These are phyloP conservation scores for Trichoderma koningiopsis DNA, from an alignment of 2,329 filamentous ascomycete genomes.

Conservation along the genomic window DNA sequence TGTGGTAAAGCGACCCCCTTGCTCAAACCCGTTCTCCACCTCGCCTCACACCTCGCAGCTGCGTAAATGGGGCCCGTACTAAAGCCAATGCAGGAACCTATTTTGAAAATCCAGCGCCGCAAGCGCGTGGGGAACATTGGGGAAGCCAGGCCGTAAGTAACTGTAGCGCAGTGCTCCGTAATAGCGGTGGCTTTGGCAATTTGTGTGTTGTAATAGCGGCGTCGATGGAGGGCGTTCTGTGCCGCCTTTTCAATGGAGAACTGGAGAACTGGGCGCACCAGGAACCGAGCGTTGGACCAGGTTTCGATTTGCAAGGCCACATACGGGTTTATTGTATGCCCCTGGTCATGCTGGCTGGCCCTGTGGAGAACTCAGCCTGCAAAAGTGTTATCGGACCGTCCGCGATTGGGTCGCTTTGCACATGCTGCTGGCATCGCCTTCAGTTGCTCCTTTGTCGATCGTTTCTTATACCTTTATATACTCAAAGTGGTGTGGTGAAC, in stretches of 20 bases:
- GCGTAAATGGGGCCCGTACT: neutral
- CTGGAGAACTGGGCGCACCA: neutral
- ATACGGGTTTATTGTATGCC: neutral
- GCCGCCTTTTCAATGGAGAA: neutral
- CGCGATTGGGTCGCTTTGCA: constrained; percentile 7
- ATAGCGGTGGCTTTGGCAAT: neutral
- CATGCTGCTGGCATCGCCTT: neutral
- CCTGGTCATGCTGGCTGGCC: neutral
- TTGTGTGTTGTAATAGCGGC: constrained; percentile 2
- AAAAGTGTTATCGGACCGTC: neutral
- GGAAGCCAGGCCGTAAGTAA: neutral
- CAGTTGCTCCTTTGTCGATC: neutral
- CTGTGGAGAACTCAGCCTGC: constrained; percentile 7
- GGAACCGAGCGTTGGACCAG: constrained; percentile 6
- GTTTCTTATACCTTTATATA: neutral
- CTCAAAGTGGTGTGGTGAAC: neutral
- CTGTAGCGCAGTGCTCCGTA: neutral
- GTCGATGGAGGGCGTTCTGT: neutral
- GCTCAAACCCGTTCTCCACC: neutral
- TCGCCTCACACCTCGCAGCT: constrained; percentile 2
- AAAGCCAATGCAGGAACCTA: constrained; percentile 6
- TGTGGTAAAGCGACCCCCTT: neutral
- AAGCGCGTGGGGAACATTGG: constrained; percentile 17
- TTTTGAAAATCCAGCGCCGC: constrained; percentile 16
- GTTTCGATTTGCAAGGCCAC: neutral